Evolutionary conservation across 768 basidiomycete genomes (phyloP).

Genomic region (Calocera cornea): DNA sequence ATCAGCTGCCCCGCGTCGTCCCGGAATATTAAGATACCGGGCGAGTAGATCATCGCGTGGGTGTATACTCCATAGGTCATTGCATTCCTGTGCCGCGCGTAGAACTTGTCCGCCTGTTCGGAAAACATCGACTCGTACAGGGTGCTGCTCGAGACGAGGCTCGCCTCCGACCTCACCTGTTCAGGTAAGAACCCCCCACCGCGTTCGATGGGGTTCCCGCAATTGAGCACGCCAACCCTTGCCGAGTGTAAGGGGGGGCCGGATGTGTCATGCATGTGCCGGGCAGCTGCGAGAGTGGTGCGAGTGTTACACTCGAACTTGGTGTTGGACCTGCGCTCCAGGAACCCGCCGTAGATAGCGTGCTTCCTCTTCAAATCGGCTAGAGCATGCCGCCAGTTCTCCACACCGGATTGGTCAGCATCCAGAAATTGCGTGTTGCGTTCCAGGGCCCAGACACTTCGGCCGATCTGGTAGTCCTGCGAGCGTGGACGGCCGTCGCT

Average conservation of each 20-base stretch:
- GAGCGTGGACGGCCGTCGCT: neutral
- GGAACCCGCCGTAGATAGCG: neutral
- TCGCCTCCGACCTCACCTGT: conserved; percentile 68
- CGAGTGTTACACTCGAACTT: neutral
- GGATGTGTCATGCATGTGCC: neutral
- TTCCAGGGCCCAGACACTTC: neutral
- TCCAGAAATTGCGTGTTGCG: neutral
- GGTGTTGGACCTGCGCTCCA: neutral
- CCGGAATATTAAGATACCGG: conserved; percentile 46
- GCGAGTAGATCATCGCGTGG: conserved; percentile 66
- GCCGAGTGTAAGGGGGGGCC: neutral
- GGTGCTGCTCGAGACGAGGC: conserved; percentile 61
- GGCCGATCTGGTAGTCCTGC: neutral
- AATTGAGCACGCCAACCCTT: conserved; percentile 24
- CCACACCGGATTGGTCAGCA: neutral
- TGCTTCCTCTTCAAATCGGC: neutral
- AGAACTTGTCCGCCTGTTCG: conserved; percentile 43
- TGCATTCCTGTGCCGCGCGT: conserved; percentile 39
- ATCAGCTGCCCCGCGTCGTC: conserved; percentile 46
- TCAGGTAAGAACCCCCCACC: conserved; percentile 66
- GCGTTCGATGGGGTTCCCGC: conserved; percentile 45
- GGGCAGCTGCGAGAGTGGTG: neutral
- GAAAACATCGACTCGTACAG: conserved; percentile 51
- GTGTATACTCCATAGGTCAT: conserved; percentile 46
- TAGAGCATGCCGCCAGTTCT: neutral